phyloP scores from a whole-genome alignment of 768 basidiomycete species.

The Tylopilus sp. region DNA sequence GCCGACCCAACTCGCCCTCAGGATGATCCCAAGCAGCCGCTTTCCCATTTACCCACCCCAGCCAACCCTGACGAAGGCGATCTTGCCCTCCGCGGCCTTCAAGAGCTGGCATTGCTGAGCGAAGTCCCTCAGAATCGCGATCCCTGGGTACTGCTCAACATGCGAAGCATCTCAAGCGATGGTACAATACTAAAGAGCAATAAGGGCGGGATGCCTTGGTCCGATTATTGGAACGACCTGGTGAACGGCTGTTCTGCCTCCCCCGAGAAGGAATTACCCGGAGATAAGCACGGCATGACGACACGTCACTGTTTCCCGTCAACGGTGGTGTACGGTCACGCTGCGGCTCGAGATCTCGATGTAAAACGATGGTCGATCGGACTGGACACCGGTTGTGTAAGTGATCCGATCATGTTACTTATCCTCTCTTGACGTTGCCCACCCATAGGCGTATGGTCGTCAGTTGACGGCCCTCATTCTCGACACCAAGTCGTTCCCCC shows the following conservation, averaged over 20 bases:
- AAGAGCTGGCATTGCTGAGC: constrained; percentile 65
- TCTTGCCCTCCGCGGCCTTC: constrained; percentile 45
- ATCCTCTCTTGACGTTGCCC: not conserved
- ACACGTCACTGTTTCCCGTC: constrained; percentile 58
- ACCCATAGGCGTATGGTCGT: constrained; percentile 51
- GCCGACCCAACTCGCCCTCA: constrained; percentile 56
- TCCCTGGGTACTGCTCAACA: constrained; percentile 63
- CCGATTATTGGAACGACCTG: constrained; percentile 69
- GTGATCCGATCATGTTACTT: constrained; percentile 22
- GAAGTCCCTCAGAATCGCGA: constrained; percentile 78
- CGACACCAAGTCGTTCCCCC: constrained; percentile 23
- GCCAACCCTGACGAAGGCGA: constrained; percentile 21
- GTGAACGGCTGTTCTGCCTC: constrained; percentile 60
- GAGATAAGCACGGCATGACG: not conserved
- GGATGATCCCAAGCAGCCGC: constrained; percentile 59
- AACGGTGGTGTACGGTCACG: constrained; percentile 85
- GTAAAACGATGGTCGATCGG: constrained; percentile 82
- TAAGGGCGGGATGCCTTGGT: constrained; percentile 65
- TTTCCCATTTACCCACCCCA: constrained; percentile 55
- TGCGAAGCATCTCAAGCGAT: constrained; percentile 37
- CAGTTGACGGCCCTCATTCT: constrained; percentile 67
- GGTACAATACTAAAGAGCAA: constrained; percentile 29
- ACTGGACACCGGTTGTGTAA: constrained; percentile 83
- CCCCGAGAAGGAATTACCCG: constrained; percentile 7
- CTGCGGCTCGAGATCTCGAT: constrained; percentile 76